These are phyloP conservation scores for Phialophora macrospora DNA, from an alignment of 2,329 filamentous ascomycete species.

Conservation along the genomic window DNA sequence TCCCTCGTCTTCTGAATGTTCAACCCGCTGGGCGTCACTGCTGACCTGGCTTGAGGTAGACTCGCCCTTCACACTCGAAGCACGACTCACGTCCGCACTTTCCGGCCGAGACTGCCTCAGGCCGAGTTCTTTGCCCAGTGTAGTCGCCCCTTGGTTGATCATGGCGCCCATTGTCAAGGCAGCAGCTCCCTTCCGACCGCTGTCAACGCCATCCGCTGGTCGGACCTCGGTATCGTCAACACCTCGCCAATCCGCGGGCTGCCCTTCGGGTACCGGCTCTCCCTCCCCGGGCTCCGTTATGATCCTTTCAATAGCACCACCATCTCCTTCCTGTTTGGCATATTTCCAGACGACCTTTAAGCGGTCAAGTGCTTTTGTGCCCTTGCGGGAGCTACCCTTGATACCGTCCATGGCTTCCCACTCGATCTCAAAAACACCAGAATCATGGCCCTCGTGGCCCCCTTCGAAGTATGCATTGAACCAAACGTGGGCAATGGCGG, in stretches of 20 bases:
- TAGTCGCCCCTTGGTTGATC: conserved; percentile 43
- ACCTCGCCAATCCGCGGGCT: conserved; percentile 76
- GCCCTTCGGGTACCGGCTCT: conserved; percentile 71
- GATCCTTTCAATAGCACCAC: conserved; percentile 45
- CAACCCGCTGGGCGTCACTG: conserved; percentile 24
- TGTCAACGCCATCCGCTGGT: conserved; percentile 36
- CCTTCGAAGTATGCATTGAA: conserved; percentile 96
- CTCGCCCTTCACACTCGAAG: conserved; percentile 66
- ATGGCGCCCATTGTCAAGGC: conserved; percentile 33
- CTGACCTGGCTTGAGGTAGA: conserved; percentile 42
- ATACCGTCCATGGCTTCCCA: conserved; percentile 90
- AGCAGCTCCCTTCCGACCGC: conserved; percentile 29
- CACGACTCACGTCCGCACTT: conserved; percentile 71
- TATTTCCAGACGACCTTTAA: conserved; percentile 84
- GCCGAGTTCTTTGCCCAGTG: conserved; percentile 68
- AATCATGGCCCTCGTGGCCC: conserved; percentile 66
- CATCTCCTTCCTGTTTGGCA: conserved; percentile 39
- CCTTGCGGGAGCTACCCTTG: conserved; percentile 84
- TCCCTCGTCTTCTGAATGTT: conserved; percentile 46
- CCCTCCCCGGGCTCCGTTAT: conserved; percentile 69
- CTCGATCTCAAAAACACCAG: conserved; percentile 72
- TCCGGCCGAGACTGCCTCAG: conserved; percentile 67
- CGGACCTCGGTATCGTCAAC: conserved; percentile 45
- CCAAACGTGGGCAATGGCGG: conserved; percentile 92
- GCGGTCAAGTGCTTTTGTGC: conserved; percentile 77